Evolutionary conservation across 768 basidiomycete species (phyloP), one percentile per base, ranked within the genome.

Genomic region (Clitopilus passeckerianus): DNA sequence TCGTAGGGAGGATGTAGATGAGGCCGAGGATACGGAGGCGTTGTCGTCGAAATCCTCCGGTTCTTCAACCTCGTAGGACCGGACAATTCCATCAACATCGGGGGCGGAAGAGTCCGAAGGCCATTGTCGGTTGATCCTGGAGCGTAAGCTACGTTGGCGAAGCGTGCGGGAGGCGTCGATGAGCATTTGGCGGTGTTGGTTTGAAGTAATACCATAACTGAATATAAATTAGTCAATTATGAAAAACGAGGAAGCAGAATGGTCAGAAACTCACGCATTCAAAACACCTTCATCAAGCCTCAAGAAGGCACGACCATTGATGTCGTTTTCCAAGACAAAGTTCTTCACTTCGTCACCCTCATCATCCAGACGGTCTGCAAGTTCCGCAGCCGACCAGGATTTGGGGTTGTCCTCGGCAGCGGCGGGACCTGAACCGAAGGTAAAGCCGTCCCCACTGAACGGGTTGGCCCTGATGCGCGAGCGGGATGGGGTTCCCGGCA

Each of bases 221-320:
- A 9, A 53, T 54, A 37, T 20, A 2, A 53, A 30, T 8, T 54
- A 62, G 20, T 20, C 5, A 7, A 50, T 7, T 20, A 9, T 12
- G 12, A 52, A 57, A 58, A 23, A 27, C 34, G 41, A 57, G 46
- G 37, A 56, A 61, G 20, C 41, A 54, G n/a, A n/a, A 27, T 41
- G 12, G 54, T 53, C 41, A 33, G 16, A 22, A 18, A 77, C 85
- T 50, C 62, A 90, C 89, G 67, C 68, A 37, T 78, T 77, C 50
- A 91, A 72, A 69, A 89, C 86, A 10, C 71, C 75, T 44, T 87
- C 82, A n/a, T 78, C 81, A 59, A 90, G 72, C 37, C 85, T 77
- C 61, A 91, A 66, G 66, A 91, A 86, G 12, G 73, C 75, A 44
- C 80, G 75, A 12, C 90, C 89, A 0, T 73, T 80, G 30, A 90